Evolutionary conservation across 2,329 filamentous ascomycete species (phyloP).

Genomic region (Truncatella angustata): DNA sequence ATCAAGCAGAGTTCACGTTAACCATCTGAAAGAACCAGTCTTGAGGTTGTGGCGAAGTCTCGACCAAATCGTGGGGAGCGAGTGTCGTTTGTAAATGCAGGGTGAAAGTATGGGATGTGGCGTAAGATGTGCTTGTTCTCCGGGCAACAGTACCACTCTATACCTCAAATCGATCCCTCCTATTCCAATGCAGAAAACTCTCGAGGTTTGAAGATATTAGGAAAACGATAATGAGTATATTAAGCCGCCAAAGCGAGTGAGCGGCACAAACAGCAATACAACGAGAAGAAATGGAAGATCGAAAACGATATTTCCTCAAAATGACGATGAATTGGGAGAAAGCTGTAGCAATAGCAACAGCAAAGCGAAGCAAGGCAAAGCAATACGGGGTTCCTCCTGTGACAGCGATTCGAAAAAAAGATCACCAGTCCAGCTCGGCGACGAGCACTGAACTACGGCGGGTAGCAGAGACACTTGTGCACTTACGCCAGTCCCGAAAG

Average conservation of each 20-base stretch:
- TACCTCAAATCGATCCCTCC: background rate
- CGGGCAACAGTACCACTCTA: constrained; percentile 8
- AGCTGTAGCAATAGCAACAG: too few species aligned
- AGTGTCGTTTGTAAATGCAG: background rate
- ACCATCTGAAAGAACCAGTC: too few species aligned
- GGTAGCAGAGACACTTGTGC: constrained; percentile 6
- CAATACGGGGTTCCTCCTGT: constrained; percentile 1
- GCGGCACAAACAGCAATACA: constrained; percentile 27
- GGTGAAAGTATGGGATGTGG: constrained; percentile 4
- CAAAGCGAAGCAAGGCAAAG: too few species aligned
- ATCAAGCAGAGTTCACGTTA: too few species aligned
- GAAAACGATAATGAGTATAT: constrained; percentile 31
- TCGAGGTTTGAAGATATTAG: constrained; percentile 24
- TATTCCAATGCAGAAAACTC: constrained; percentile 14
- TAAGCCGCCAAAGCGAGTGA: constrained; percentile 60
- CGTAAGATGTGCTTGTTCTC: constrained; percentile 1
- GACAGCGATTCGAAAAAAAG: constrained; percentile 11
- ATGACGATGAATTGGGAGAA: constrained; percentile 5
- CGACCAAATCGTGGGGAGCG: background rate
- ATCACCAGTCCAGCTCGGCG: constrained; percentile 7
- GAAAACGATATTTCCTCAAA: background rate
- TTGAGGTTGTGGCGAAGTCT: too few species aligned
- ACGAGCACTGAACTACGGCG: constrained; percentile 11
- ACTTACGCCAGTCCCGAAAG: constrained; percentile 14
- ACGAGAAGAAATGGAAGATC: constrained; percentile 16